These are phyloP conservation scores for Hypoxylon intermedium DNA, from an alignment of 495 filamentous ascomycete genomes.

Conservation along the genomic window DNA sequence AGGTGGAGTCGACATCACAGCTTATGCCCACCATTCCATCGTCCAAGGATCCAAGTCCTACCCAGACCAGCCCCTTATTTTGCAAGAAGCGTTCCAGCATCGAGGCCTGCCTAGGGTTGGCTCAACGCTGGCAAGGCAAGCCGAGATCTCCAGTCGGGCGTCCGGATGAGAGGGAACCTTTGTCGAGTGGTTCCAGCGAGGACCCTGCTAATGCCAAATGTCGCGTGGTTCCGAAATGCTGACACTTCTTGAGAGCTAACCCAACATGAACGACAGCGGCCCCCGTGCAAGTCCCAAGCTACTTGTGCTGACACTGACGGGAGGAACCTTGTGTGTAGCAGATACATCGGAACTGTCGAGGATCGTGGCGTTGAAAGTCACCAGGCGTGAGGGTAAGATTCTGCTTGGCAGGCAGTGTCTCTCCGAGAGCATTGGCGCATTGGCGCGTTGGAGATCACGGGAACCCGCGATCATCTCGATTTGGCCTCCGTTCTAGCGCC, in stretches of 20 bases:
- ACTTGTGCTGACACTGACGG: slow-evolving; percentile 8
- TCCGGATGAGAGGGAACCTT: slow-evolving; percentile 9
- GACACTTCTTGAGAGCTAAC: slow-evolving; percentile 5
- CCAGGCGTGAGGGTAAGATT: slow-evolving; percentile 3
- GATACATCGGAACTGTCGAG: slow-evolving; percentile 1
- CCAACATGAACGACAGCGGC: slow-evolving; percentile 14
- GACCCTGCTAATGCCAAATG: slow-evolving; percentile 19
- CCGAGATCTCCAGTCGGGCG: slow-evolving; percentile 19
- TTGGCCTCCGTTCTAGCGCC: no score
- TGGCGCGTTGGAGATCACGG: slow-evolving; percentile 12
- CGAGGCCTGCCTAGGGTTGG: not conserved
- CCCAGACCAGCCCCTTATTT: slow-evolving; percentile 7
- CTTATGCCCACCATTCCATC: slow-evolving; percentile 9
- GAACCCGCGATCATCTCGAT: slow-evolving; percentile 2
- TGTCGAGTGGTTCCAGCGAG: slow-evolving; percentile 26
- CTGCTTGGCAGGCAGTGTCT: slow-evolving; percentile 18
- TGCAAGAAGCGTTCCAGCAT: slow-evolving; percentile 9
- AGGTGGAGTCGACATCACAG: slow-evolving; percentile 26
- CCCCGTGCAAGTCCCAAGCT: slow-evolving; percentile 1
- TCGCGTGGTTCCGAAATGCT: slow-evolving; percentile 16
- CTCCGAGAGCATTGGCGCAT: slow-evolving; percentile 8
- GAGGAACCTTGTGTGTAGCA: not conserved
- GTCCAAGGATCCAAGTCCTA: slow-evolving; percentile 5
- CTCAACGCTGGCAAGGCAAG: slow-evolving; percentile 5
- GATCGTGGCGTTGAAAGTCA: slow-evolving; percentile 20